Percentiles rank a stretch among this genome's conserved stretches.
phyloP scores from a whole-genome alignment of 306 rosid genomes.

The Carpinus viminea region DNA sequence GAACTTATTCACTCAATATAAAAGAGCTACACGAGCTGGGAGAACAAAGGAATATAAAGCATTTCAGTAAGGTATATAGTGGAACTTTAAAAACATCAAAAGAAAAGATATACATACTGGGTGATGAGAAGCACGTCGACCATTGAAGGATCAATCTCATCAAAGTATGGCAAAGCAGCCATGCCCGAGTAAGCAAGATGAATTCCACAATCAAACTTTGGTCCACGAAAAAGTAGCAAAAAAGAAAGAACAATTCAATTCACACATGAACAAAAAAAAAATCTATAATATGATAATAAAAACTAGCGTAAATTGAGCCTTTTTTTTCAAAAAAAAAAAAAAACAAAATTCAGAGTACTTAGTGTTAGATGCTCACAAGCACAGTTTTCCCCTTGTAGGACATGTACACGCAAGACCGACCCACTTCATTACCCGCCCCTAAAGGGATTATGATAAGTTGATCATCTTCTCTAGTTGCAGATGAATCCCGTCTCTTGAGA shows the following conservation, averaged over 20 bases:
- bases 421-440: conserved; percentile 96
- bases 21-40: background rate
- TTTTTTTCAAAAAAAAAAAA: background rate
- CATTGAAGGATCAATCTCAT: conserved; percentile 90
- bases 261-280: background rate
- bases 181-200: conserved; percentile 87
- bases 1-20: background rate
- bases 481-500: conserved; percentile 56
- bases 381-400: conserved; percentile 69
- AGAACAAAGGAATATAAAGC: background rate
- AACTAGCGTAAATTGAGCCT: background rate
- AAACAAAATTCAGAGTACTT: background rate
- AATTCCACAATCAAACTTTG: conserved; percentile 91
- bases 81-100: background rate
- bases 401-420: conserved; percentile 92
- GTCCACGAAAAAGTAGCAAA: conserved; percentile 5
- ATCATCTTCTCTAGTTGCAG: conserved; percentile 62
- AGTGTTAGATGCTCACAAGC: conserved; percentile 33
- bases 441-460: conserved; percentile 69
- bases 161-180: conserved; percentile 97
- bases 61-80: background rate
- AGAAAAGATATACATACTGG: conserved; percentile 47
- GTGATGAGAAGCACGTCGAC: conserved; percentile 89
- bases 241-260: background rate
- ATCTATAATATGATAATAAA: background rate